Base-by-base conservation (phyloP, 768 basidiomycete genomes). In the Lactarius hatsudake region DNA sequence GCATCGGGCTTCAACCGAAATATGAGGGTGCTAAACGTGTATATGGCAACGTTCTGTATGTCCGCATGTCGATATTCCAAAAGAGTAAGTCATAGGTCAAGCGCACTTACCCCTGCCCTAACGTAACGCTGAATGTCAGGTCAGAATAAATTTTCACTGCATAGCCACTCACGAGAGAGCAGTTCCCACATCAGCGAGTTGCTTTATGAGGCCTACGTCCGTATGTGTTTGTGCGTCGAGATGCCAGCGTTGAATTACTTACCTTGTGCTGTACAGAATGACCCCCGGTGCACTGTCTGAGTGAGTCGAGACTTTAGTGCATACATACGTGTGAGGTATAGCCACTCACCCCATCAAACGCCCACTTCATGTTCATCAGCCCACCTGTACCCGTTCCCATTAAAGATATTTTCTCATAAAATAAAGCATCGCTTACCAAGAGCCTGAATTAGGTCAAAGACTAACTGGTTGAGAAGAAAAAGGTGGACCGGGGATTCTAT, bases 11-110 rank as follows among this genome's bases (percentile, higher is more conserved):
- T 69, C 72, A 74, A 74, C 15, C 73, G 71, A 51, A 81, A 75
- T 26, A 80, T 78, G 48, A 82, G 69, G 0, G 79, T 74, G 51
- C 70, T 71, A 63, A 81, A 78, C 9, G 81, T 82, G 68, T 80
- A 78, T 9, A 79, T 58, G 5, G 81, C 78, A 62, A 82, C 80
- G 32, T 74, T 75, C 73, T 77, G 59, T 63, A 65, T 34, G 23
- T 12, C 12, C 30, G 23, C 17, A 17, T 42, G 48, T 67, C 28
- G 38, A 43, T 2, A 17, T 59, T 53, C 26, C 20, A 5, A 34
- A 62, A 7, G 23, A 26, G 34, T 48, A 28, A 28, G 30, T 43
- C 34, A 20, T 4, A n/a, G 13, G 18, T 30, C 32, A 59, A n/a
- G 57, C 6, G 26, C n/a, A 48, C 62, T 55, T 45, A 67, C 66